These are phyloP conservation scores for Chaetomium cochliodes DNA, from an alignment of 495 filamentous ascomycete species.

Conservation along the genomic window DNA sequence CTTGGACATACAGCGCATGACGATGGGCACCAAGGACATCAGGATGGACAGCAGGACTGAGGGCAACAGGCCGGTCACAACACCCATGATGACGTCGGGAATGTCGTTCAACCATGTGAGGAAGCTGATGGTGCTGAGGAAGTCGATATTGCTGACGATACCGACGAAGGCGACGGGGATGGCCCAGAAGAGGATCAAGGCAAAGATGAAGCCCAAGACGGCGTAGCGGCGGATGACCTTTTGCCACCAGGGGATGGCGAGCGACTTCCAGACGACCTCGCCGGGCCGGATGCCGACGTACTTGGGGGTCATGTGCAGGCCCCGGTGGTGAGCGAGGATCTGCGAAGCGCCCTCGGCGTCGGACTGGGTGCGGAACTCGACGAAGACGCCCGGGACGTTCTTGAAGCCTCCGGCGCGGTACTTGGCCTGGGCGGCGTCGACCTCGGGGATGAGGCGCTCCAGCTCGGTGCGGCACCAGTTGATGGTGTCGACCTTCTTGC, in stretches of 20 bases:
- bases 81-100: slow-evolving; percentile 68
- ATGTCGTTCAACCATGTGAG: slow-evolving; percentile 72
- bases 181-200: slow-evolving; percentile 91
- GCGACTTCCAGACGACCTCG: slow-evolving; percentile 87
- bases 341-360: slow-evolving; percentile 87
- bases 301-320: slow-evolving; percentile 88
- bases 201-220: slow-evolving; percentile 68
- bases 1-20: slow-evolving; percentile 58
- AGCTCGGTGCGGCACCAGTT: slow-evolving; percentile 87
- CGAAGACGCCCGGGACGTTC: slow-evolving; percentile 73
- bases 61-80: slow-evolving; percentile 83
- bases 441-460: slow-evolving; percentile 73
- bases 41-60: slow-evolving; percentile 75
- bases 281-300: slow-evolving; percentile 81
- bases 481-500: slow-evolving; percentile 93
- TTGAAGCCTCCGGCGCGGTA: slow-evolving; percentile 69
- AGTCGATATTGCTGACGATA: slow-evolving; percentile 79
- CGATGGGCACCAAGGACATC: slow-evolving; percentile 84
- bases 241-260: slow-evolving; percentile 88
- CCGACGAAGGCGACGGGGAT: slow-evolving; percentile 88
- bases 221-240: slow-evolving; percentile 67
- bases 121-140: slow-evolving; percentile 61
- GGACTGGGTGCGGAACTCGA: slow-evolving; percentile 78
- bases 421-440: slow-evolving; percentile 70
- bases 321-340: slow-evolving; percentile 82